A percentile compares a stretch with the other conserved stretches of the same genome.
phyloP scores from a whole-genome alignment of 495 filamentous ascomycete genomes.

The Penicillium ucsense region DNA sequence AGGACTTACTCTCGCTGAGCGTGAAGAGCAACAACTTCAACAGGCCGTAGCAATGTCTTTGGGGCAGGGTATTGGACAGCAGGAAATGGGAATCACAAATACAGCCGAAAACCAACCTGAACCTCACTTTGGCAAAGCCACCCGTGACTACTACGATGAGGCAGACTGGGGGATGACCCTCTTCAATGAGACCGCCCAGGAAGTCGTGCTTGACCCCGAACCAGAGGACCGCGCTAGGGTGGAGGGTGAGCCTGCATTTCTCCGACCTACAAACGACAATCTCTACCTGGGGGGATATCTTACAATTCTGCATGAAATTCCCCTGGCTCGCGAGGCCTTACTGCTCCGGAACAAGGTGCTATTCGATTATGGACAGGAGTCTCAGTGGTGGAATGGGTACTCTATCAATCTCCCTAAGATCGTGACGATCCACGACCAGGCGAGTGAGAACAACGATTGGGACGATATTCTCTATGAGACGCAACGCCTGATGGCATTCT shows the following conservation, averaged over 20 bases:
- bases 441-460: constrained; percentile 26
- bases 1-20: constrained; percentile 38
- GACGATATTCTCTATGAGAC: constrained; percentile 40
- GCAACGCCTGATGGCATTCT: constrained; percentile 80
- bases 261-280: constrained; percentile 51
- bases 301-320: constrained; percentile 77
- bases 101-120: constrained; percentile 19
- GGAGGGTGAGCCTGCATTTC: constrained; percentile 54
- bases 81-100: constrained; percentile 49
- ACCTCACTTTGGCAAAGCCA: constrained; percentile 62
- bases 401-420: constrained; percentile 49
- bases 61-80: constrained; percentile 34
- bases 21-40: constrained; percentile 49
- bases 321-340: constrained; percentile 66
- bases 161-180: constrained; percentile 68
- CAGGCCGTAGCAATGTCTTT: constrained; percentile 48
- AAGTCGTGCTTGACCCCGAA: constrained; percentile 51
- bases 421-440: constrained; percentile 39
- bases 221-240: constrained; percentile 51
- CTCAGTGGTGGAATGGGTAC: constrained; percentile 81
- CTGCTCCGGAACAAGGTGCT: constrained; percentile 43
- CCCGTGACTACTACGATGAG: constrained; percentile 60
- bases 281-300: constrained; percentile 59
- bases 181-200: constrained; percentile 42
- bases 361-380: constrained; percentile 55